Evolutionary conservation across 305 asterid species (phyloP).

Genomic region (Solanum hybrid): DNA sequence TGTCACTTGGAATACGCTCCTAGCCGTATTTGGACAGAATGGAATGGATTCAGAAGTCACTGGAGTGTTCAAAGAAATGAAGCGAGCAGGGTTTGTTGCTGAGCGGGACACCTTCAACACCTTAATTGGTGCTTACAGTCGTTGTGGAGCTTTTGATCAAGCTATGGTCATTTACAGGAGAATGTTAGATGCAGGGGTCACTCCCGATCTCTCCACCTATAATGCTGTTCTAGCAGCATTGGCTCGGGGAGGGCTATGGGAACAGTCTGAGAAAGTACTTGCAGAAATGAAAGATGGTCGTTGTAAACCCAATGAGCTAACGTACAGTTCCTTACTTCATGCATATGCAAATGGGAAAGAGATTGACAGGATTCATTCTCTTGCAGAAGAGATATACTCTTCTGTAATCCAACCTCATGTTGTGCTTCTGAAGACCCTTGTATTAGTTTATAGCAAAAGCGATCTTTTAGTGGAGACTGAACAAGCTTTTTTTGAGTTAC

Average conservation of each 20-base stretch:
- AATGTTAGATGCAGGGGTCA: conserved; percentile 71
- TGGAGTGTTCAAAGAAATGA: conserved; percentile 92
- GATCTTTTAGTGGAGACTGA: conserved; percentile 67
- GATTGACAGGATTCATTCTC: conserved; percentile 44
- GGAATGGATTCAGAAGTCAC: conserved; percentile 84
- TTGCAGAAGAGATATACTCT: conserved; percentile 56
- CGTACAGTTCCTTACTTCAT: conserved; percentile 83
- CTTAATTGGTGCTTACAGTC: conserved; percentile 78
- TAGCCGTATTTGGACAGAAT: conserved; percentile 88
- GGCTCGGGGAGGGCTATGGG: conserved; percentile 86
- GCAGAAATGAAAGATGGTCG: conserved; percentile 59
- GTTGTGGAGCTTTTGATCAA: conserved; percentile 78
- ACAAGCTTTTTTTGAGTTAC: conserved; percentile 54
- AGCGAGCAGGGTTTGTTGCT: conserved; percentile 79
- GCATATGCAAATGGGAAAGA: conserved; percentile 82
- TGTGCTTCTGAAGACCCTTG: conserved; percentile 69
- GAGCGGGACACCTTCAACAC: conserved; percentile 95
- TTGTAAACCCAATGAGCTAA: conserved; percentile 77
- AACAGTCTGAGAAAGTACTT: conserved; percentile 76
- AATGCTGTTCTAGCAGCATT: conserved; percentile 82
- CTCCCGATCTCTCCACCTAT: conserved; percentile 82
- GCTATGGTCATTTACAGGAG: conserved; percentile 76
- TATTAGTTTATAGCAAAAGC: conserved; percentile 73
- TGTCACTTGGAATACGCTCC: conserved; percentile 92
- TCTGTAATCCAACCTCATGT: conserved; percentile 46